phyloP scores from a whole-genome alignment of 2,329 filamentous ascomycete species.

The Cercospora sojina region DNA sequence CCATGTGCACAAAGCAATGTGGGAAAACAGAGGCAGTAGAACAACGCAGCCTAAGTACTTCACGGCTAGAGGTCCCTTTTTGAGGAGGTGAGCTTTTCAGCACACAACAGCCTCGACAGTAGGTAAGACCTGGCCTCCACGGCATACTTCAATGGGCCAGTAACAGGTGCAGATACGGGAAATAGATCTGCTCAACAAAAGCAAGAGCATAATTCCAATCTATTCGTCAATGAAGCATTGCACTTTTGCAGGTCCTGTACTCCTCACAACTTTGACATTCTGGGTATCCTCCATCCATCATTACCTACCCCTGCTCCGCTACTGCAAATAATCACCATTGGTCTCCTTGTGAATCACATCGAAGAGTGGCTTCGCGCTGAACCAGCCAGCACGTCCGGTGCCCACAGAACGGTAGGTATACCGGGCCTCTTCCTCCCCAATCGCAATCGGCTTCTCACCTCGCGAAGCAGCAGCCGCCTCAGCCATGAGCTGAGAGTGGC shows the following conservation, averaged over 20 bases:
- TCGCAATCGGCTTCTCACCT: conserved; percentile 64
- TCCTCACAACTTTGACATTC: background rate
- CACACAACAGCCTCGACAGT: background rate
- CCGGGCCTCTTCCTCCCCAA: conserved; percentile 65
- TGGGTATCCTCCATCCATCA: background rate
- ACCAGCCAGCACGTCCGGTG: conserved; percentile 62
- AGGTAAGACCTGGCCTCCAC: background rate
- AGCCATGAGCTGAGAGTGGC: conserved; percentile 49
- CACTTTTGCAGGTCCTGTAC: background rate
- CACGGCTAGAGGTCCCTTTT: background rate
- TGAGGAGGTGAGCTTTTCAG: background rate
- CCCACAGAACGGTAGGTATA: conserved; percentile 69
- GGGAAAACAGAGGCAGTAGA: background rate
- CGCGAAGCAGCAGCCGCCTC: conserved; percentile 62
- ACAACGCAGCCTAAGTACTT: background rate
- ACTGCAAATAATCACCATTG: conserved; percentile 54
- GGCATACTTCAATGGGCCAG: too few relatives aligned
- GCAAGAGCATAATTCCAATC: background rate
- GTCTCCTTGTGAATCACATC: conserved; percentile 66
- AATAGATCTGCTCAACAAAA: background rate
- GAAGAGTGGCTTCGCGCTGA: conserved; percentile 69
- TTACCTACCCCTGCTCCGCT: background rate
- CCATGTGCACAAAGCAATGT: background rate
- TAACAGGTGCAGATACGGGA: background rate
- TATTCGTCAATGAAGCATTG: background rate